Percentiles rank a stretch among this genome's conserved stretches.
phyloP scores from a whole-genome alignment of 2,329 filamentous ascomycete species.

The Fusarium tricinctum region DNA sequence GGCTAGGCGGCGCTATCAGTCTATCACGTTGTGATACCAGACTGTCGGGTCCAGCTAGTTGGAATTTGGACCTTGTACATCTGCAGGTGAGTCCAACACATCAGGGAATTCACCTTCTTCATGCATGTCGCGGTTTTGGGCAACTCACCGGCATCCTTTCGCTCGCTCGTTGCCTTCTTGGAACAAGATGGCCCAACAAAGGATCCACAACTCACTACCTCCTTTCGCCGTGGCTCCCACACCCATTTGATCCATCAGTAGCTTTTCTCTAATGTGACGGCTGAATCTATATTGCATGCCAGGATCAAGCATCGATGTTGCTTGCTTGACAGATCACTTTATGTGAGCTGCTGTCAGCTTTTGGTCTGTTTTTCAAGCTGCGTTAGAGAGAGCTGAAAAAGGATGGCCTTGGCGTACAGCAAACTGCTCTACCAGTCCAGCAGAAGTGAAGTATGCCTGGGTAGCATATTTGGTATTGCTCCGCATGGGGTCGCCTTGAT shows the following conservation, averaged over 20 bases:
- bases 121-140: slow-evolving; percentile 37
- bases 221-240: slow-evolving; percentile 6
- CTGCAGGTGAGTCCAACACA: slow-evolving; percentile 30
- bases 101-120: slow-evolving; percentile 11
- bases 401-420: slow-evolving; percentile 11
- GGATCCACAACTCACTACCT: slow-evolving; percentile 9
- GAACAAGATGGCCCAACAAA: slow-evolving; percentile 19
- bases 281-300: slow-evolving; percentile 16
- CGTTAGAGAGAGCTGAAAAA: slow-evolving; percentile 16
- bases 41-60: slow-evolving; percentile 45
- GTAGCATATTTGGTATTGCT: slow-evolving; percentile 1
- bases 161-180: slow-evolving; percentile 23
- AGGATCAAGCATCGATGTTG: slow-evolving; percentile 30
- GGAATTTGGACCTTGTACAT: slow-evolving; percentile 18
- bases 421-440: slow-evolving; percentile 11
- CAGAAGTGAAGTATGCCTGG: background rate
- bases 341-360: slow-evolving; percentile 13
- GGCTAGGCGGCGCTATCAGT: slow-evolving; percentile 36
- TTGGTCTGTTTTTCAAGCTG: slow-evolving; percentile 2
- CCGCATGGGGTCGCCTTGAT: slow-evolving; percentile 1
- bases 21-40: slow-evolving; percentile 41
- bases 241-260: slow-evolving; percentile 5
- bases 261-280: slow-evolving; percentile 7
- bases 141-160: slow-evolving; percentile 12
- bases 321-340: slow-evolving; percentile 34